phyloP scores from a whole-genome alignment of 1,284 basidiomycete genomes.

The Prillingera fragicola region DNA sequence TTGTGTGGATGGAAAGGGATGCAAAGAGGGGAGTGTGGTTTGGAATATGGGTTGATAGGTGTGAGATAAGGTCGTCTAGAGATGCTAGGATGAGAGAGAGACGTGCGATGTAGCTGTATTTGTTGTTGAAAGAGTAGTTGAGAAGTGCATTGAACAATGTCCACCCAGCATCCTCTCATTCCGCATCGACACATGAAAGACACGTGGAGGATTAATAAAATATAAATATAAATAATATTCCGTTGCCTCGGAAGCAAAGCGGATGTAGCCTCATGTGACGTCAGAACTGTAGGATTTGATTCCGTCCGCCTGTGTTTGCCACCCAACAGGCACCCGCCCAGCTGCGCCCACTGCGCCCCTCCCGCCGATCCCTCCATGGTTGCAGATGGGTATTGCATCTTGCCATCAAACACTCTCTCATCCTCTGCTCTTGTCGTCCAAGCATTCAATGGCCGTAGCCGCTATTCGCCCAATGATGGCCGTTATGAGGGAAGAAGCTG shows the following conservation, averaged over 20 bases:
- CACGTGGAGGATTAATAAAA: neutral
- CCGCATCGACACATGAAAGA: neutral
- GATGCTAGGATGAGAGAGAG: neutral
- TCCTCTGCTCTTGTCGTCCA: neutral
- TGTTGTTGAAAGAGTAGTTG: too few species aligned
- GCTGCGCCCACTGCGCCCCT: too few species aligned
- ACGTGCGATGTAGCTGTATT: too few species aligned
- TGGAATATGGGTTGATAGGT: neutral
- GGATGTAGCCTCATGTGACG: too few species aligned
- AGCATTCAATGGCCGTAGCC: conserved; percentile 15
- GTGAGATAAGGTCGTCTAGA: neutral
- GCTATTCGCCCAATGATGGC: conserved; percentile 38
- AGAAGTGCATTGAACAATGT: too few species aligned
- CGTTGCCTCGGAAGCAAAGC: too few species aligned
- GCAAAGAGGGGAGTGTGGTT: neutral
- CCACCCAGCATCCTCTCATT: too few species aligned
- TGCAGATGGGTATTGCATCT: too few species aligned
- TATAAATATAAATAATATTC: neutral
- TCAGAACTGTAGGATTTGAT: too few species aligned
- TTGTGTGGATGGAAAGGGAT: neutral
- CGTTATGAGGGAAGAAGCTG: conserved; percentile 36
- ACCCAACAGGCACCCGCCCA: neutral
- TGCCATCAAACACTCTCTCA: neutral
- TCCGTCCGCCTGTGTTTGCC: neutral
- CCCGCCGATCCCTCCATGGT: too few species aligned